These are phyloP conservation scores for Gyrodon tennesseensis DNA, from an alignment of 1,284 basidiomycete genomes.

Conservation along the genomic window DNA sequence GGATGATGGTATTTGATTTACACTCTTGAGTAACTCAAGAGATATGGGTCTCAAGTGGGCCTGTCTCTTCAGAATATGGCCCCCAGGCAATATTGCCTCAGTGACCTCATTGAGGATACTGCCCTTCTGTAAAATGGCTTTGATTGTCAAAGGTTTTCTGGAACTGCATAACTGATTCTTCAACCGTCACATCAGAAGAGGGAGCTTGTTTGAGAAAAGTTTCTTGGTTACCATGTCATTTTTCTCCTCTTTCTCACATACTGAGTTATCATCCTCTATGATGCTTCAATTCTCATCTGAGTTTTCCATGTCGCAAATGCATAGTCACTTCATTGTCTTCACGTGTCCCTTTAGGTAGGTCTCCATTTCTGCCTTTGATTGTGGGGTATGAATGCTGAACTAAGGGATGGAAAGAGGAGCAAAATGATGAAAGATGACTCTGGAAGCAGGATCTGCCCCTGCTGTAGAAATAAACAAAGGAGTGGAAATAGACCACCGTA, in stretches of 20 bases:
- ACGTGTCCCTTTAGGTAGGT: constrained; percentile 61
- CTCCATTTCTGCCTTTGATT: constrained; percentile 64
- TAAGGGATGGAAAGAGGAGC: constrained; percentile 63
- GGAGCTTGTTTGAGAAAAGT: constrained; percentile 35
- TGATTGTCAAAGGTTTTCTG: constrained; percentile 37
- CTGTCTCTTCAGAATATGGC: constrained; percentile 68
- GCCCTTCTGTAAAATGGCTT: constrained; percentile 45
- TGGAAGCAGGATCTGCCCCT: constrained; percentile 39
- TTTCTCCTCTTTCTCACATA: constrained; percentile 51
- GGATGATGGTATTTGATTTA: constrained; percentile 47
- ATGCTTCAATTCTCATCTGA: constrained; percentile 49
- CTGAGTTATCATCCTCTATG: constrained; percentile 52
- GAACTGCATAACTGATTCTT: constrained; percentile 37
- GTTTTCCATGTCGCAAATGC: constrained; percentile 57
- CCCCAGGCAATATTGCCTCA: constrained; percentile 68
- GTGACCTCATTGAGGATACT: constrained; percentile 55
- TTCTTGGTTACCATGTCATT: constrained; percentile 39
- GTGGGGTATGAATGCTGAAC: constrained; percentile 57
- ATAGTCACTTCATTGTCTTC: constrained; percentile 64
- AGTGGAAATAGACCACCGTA: constrained; percentile 49
- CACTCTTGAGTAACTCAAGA: constrained; percentile 59
- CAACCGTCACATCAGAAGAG: constrained; percentile 35
- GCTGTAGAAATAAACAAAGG: constrained; percentile 54
- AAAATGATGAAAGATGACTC: constrained; percentile 58
- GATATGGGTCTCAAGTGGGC: constrained; percentile 69